Base-by-base conservation (phyloP, 2,329 filamentous ascomycete species). In the Calonectria hawksworthii region DNA sequence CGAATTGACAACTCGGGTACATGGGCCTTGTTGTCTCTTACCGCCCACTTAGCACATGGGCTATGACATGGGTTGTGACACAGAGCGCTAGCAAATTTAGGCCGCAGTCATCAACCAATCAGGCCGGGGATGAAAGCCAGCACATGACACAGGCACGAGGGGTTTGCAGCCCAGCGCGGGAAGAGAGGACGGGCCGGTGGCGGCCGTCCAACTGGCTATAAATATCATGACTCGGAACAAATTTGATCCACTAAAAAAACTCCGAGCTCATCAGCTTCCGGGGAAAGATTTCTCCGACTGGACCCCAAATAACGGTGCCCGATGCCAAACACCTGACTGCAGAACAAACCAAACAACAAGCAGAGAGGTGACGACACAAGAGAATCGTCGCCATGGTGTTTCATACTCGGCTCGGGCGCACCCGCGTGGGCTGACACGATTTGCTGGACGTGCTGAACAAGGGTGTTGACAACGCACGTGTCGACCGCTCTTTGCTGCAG, bases 391-490 rank as follows among this genome's bases (percentile, higher is more conserved):
- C 13, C 54, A 59, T 63, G 14, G 26, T 30, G 23, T 41, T 63
- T 63, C 14, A 41, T 26, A 16, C 23, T 10, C 1, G 3, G 5
- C 4, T 16, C n/a, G n/a, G 21, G 11, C 4, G 56, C 56, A 61
- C 26, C n/a, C 4, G 56, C 56, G 28, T 30, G 23, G 51, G 51
- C 21, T 28, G 26, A 10, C 8, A 54, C 18, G 26, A 36, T 38
- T 61, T n/a, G 56, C 18, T 18, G 32, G 32, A 9, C 32, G 14
- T 26, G n/a, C 34, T 26, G 32, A 10, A 59, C 54, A 59, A 59
- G 52, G 52, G 30, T 59, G 54, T 59, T 59, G 54, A 34, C 54
- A 41, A 63, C 56, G 56, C 56, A 63, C 56, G 56, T 63, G 56
- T 63, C 56, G 21, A 63, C 34, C 56, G 56, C 56, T 41, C 16